phyloP scores from a whole-genome alignment of 768 basidiomycete species.

The Daedaleopsis nitida region DNA sequence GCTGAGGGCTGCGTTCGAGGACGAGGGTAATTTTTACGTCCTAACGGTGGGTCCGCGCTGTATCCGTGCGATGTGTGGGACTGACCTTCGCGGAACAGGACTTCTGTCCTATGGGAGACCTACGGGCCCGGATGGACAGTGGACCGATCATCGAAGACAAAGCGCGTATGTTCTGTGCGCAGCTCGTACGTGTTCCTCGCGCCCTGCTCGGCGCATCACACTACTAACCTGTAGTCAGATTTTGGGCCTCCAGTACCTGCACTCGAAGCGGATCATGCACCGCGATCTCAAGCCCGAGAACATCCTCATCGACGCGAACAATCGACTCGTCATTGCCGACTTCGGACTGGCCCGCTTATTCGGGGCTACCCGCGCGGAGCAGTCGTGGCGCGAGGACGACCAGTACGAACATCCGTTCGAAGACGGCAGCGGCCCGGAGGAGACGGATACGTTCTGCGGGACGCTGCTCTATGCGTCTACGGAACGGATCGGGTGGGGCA shows the following conservation, averaged over 20 bases:
- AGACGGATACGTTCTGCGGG: constrained; percentile 30
- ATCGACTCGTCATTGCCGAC: constrained; percentile 24
- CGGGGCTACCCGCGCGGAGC: constrained; percentile 1
- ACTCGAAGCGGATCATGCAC: constrained; percentile 24
- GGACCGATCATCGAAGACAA: background rate
- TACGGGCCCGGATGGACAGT: background rate
- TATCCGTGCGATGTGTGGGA: background rate
- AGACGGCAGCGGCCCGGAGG: background rate
- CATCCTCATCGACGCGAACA: constrained; percentile 21
- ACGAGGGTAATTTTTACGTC: constrained; percentile 13
- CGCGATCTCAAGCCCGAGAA: constrained; percentile 34
- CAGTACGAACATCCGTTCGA: constrained; percentile 20
- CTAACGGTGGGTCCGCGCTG: constrained; percentile 1
- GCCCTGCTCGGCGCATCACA: background rate
- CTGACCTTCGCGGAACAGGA: background rate
- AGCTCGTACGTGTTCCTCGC: constrained; percentile 14
- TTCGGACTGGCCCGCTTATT: constrained; percentile 30
- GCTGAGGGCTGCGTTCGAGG: constrained; percentile 16
- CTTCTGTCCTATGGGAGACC: constrained; percentile 1
- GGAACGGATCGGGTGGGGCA: constrained; percentile 30
- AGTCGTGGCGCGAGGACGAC: constrained; percentile 1
- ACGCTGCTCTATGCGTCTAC: constrained; percentile 46
- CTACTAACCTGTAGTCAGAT: constrained; percentile 7
- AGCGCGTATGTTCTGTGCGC: constrained; percentile 14
- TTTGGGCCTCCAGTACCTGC: constrained; percentile 18